Base-by-base conservation (phyloP, 2,329 filamentous ascomycete species). In the Clarireedia hainanense region DNA sequence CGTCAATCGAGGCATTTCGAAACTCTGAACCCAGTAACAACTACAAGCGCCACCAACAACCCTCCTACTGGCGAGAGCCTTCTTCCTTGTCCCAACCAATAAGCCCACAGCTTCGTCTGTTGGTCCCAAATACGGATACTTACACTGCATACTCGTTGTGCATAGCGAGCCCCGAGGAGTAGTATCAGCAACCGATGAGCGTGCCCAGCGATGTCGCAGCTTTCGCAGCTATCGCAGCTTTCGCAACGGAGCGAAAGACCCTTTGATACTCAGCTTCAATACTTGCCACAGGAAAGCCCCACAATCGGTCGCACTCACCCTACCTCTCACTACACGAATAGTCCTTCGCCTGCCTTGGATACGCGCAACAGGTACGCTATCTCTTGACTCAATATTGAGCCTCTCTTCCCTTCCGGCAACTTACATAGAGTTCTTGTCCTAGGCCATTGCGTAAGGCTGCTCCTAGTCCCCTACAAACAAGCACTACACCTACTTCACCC, bases 391-490 rank as follows among this genome's bases (percentile, higher is more conserved):
- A 23, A 50, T 47, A 37, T 58, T 51, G 50, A 57, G 45, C 49
- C 47, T 47, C 48, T 52, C 10, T 49, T 23, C 52, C 12, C 20
- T 50, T 36, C 30, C 37, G 37, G 56, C 56, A 51, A 62, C 60
- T 58, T 58, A 57, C 59, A 60, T 60, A 63, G 45, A 66, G 59
- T 52, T 51, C 40, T 56, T 37, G 52, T 49, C 57, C 58, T 58
- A 69, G 67, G 57, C 67, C 65, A 60, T 63, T 62, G 50, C 65
- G 66, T 52, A 69, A 66, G 61, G 59, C 67, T 58, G 65, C 64
- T 59, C 67, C 67, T 34, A 69, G 67, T 62, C 67, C 68, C 50
- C 56, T 69, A 50, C 65, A 68, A 58, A 67, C 66, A 24, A 70
- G 62, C 49, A 68, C 62, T 3, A 64, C 63, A 49, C 60, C 64